Conservation (phyloP, 345 rosid species). For the Clausena lansium region DNA sequence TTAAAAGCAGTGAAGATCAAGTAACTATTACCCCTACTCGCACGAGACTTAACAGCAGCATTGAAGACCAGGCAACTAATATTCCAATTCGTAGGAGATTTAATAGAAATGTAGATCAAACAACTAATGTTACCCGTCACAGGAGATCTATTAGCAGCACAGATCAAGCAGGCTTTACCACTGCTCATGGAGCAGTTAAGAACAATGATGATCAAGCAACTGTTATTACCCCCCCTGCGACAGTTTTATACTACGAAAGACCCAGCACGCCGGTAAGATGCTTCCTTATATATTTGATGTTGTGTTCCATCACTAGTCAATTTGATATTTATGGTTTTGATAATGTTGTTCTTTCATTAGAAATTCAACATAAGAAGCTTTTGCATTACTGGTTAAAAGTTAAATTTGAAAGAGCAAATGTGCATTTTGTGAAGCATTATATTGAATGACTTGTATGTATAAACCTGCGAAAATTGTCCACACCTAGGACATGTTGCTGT, state of each 20-base stretch:
- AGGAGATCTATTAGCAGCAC: constrained; percentile 12
- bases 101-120: background rate
- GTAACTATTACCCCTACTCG: background rate
- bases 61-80: background rate
- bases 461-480: background rate
- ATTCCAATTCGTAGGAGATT: background rate
- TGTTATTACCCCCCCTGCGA: background rate
- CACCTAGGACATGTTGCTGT: background rate
- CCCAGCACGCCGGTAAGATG: constrained; percentile 27
- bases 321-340: constrained; percentile 10
- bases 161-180: background rate
- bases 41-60: background rate
- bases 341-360: constrained; percentile 4
- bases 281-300: background rate
- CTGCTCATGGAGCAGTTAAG: constrained; percentile 3
- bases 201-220: constrained; percentile 14
- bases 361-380: constrained; percentile 1
- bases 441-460: constrained; percentile 1
- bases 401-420: background rate
- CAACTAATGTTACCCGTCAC: background rate
- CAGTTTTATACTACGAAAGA: constrained; percentile 21
- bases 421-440: background rate
- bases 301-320: background rate
- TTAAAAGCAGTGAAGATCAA: constrained; percentile 2
- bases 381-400: background rate